Evolutionary conservation across 306 rosid species (phyloP).

Genomic region (Vigna angularis): DNA sequence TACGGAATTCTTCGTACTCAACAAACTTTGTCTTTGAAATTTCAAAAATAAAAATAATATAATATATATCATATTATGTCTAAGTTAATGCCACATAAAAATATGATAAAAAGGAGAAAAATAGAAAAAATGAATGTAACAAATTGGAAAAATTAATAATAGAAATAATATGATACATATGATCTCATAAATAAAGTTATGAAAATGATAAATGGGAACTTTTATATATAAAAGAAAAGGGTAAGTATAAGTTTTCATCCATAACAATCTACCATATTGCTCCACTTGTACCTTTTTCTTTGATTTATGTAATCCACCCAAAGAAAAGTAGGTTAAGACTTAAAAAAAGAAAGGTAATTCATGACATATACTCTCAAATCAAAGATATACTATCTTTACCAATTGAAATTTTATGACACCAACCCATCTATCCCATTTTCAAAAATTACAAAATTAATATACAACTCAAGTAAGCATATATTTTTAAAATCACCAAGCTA

Average conservation of each 20-base stretch:
- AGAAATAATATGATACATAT: not conserved
- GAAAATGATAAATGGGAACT: not conserved
- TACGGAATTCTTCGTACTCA: too few relatives aligned
- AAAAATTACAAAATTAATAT: conserved; percentile 89
- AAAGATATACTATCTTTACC: conserved; percentile 56
- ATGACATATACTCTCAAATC: conserved; percentile 44
- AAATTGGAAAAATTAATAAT: too few relatives aligned
- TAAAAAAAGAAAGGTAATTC: not conserved
- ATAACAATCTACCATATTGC: too few relatives aligned
- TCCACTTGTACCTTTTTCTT: not conserved
- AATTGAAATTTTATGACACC: conserved; percentile 65
- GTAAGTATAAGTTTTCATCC: not conserved
- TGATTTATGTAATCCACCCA: not conserved
- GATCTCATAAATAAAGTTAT: too few relatives aligned
- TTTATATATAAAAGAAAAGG: too few relatives aligned
- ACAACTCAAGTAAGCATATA: conserved; percentile 77
- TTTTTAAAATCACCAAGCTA: conserved; percentile 72
- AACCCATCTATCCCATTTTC: conserved; percentile 69
- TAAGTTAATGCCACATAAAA: too few relatives aligned
- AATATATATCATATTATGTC: too few relatives aligned
- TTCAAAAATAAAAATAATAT: too few relatives aligned
- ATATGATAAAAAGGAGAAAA: not conserved
- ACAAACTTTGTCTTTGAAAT: too few relatives aligned
- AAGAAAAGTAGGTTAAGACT: not conserved
- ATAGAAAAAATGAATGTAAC: not conserved